Base-by-base conservation (phyloP, 805 yeast species). In the Candida sithepensis region DNA sequence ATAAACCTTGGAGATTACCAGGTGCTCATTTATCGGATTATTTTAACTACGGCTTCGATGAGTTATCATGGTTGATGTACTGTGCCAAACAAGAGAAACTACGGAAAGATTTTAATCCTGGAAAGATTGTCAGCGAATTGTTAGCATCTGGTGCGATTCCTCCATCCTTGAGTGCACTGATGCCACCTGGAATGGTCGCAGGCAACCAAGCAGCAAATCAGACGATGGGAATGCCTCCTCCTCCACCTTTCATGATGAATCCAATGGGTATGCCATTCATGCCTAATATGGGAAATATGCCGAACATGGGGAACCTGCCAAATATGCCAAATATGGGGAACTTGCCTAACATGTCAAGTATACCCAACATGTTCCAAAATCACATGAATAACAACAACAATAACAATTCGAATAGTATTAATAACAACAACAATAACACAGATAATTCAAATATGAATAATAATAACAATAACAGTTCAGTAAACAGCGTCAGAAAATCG, bases 1-100 rank as follows among this genome's bases (percentile, higher is more conserved):
- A 90, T 55, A 95, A 95, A 69, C 99, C 99, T 8, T 94, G 99
- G 99, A 79, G 99, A 63, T 82, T 87, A 54, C 97, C 98, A 1
- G 99, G 98, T 34, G 96, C 96, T 3, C 97, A 94, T 67, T 70
- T 88, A 37, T 79, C 96, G 7, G 98, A 94, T 66, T 95, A 90
- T 67, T 94, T 94, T 74, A 94, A 94, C 69, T 94, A 82, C 61
- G 99, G 99, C 1, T 94, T 94, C 63, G 96, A 94, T 64, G 99
- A 94, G 70, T 78, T 87, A 55, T 86, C 97, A 14, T 94, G 99
- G 99, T 82, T 86, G 46, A 89, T 91, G 21, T 94, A 94, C 68
- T 83, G 96, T 56, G 74, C 83, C 38, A 89, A 88, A 64, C 97
- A 91, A 61, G 96, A 91, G 64, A 83, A 81, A 55, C 60, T 85